phyloP scores from a whole-genome alignment of 179 eudicot genomes.

The Beta corolliflora region DNA sequence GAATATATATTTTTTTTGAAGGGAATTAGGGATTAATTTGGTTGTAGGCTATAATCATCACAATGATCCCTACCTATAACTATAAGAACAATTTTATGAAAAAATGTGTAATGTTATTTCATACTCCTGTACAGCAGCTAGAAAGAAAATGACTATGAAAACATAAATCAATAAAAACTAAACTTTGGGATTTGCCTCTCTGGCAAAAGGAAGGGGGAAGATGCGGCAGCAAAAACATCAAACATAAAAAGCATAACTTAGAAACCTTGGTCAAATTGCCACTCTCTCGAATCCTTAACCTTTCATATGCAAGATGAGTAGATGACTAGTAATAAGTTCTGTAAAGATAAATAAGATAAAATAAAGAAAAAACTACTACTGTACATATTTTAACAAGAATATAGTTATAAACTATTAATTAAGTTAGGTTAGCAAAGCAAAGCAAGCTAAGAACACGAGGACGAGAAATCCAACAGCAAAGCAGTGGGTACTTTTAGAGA shows the following conservation, averaged over 20 bases:
- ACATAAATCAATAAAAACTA: not conserved
- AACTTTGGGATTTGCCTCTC: slow-evolving; percentile 28
- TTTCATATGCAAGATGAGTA: slow-evolving; percentile 12
- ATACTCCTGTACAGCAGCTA: not conserved
- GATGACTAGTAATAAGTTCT: too few species aligned
- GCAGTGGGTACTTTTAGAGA: slow-evolving; percentile 28
- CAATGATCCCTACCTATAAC: not conserved
- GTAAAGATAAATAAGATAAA: not conserved
- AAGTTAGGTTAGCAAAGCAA: slow-evolving; percentile 23
- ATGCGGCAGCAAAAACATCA: slow-evolving; percentile 14
- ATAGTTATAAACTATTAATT: not conserved
- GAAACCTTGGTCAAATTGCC: slow-evolving; percentile 25
- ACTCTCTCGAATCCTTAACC: slow-evolving; percentile 17
- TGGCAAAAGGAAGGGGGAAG: not conserved
- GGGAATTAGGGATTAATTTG: too few species aligned
- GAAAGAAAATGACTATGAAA: not conserved
- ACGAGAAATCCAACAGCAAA: slow-evolving; percentile 30
- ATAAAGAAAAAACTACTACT: too few species aligned
- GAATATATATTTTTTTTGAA: too few species aligned
- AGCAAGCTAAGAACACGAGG: slow-evolving; percentile 30
- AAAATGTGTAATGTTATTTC: too few species aligned
- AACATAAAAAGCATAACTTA: slow-evolving; percentile 15
- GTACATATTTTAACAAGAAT: not conserved
- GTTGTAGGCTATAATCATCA: not conserved
- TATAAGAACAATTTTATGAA: too few species aligned